Evolutionary conservation across 345 rosid genomes (phyloP).

Genomic region (Citrus unshiu): DNA sequence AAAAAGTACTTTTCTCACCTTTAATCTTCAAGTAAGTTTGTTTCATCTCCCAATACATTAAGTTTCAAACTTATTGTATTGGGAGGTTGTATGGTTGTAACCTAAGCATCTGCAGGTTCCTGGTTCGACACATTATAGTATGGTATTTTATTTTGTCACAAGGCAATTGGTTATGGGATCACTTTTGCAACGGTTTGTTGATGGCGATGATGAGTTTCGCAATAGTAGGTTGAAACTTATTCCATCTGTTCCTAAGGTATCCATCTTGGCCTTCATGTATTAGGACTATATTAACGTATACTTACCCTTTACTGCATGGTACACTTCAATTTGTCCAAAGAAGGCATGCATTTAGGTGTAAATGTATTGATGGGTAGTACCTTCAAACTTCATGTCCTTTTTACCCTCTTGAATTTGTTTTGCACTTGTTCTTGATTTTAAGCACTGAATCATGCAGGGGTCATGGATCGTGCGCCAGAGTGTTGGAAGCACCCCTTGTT

Average conservation of each 20-base stretch:
- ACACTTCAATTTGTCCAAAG: background rate
- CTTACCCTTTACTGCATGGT: background rate
- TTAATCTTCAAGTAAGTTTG: conserved; percentile 74
- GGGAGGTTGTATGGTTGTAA: conserved; percentile 5
- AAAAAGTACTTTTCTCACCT: conserved; percentile 31
- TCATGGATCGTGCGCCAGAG: conserved; percentile 99
- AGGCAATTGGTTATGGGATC: conserved; percentile 68
- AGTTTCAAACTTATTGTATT: conserved; percentile 1
- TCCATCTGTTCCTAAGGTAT: conserved; percentile 93
- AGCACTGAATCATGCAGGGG: conserved; percentile 49
- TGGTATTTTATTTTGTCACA: conserved; percentile 89
- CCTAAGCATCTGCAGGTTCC: conserved; percentile 60
- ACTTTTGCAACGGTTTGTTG: conserved; percentile 90
- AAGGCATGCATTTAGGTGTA: background rate
- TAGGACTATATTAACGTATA: background rate
- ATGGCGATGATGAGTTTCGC: conserved; percentile 97
- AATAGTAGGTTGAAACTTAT: conserved; percentile 96
- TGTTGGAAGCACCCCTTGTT: conserved; percentile 98
- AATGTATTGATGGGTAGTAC: background rate
- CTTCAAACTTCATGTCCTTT: background rate
- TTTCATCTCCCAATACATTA: background rate
- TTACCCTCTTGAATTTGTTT: background rate
- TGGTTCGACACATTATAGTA: conserved; percentile 92
- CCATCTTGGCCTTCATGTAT: conserved; percentile 1
- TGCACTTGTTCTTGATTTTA: background rate